Evolutionary conservation across 768 basidiomycete species (phyloP).

Genomic region (Mycena chlorophos): DNA sequence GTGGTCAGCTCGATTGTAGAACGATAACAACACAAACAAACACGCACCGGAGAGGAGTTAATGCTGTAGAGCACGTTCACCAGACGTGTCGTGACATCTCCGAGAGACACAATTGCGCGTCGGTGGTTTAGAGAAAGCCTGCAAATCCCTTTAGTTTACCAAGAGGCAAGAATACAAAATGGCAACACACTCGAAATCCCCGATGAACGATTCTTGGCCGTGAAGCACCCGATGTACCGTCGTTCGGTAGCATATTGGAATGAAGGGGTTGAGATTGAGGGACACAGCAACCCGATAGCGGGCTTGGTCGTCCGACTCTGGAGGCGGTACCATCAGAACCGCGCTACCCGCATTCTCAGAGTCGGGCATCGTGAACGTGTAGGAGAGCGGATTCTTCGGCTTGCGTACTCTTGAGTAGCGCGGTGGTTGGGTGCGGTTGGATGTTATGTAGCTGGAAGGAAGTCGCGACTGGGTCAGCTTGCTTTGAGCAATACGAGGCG

Average conservation of each 20-base stretch:
- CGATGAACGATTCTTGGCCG: slow-evolving; percentile 32
- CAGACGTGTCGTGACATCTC: slow-evolving; percentile 40
- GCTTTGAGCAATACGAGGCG: not conserved
- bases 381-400: slow-evolving; percentile 15
- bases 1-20: not conserved
- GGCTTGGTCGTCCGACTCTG: slow-evolving; percentile 17
- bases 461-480: too few species aligned
- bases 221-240: slow-evolving; percentile 32
- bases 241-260: slow-evolving; percentile 46
- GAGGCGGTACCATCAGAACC: slow-evolving; percentile 19
- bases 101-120: slow-evolving; percentile 43
- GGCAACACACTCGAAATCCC: slow-evolving; percentile 38
- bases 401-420: slow-evolving; percentile 18
- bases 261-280: slow-evolving; percentile 47
- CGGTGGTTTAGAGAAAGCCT: slow-evolving; percentile 45
- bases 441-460: slow-evolving; percentile 12
- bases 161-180: not conserved
- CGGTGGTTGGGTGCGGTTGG: slow-evolving; percentile 15
- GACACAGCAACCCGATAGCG: slow-evolving; percentile 42
- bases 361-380: slow-evolving; percentile 11
- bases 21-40: not conserved
- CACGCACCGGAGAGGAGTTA: slow-evolving; percentile 33
- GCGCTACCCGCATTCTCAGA: not conserved
- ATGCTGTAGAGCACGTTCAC: slow-evolving; percentile 39
- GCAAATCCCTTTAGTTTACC: not conserved